A percentile compares a stretch with the other conserved stretches of the same genome.
Conservation (phyloP, 495 filamentous ascomycete genomes). For the Neurospora sp. region DNA sequence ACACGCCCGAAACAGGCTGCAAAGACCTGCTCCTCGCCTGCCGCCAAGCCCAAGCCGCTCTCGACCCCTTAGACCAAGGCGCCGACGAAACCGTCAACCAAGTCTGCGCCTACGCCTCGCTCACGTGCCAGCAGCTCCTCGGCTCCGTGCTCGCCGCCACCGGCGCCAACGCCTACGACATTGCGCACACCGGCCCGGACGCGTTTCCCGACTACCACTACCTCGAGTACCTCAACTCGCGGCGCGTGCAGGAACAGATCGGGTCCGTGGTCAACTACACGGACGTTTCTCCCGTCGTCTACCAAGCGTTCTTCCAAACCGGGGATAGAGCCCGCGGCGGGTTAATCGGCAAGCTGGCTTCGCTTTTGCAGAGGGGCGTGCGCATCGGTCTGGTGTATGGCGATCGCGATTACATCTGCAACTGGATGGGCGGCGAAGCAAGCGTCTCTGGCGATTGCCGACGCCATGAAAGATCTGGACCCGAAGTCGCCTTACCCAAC, state of each 20-base stretch:
- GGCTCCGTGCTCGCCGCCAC: slow-evolving; percentile 30
- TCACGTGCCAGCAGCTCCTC: slow-evolving; percentile 37
- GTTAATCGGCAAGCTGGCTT: slow-evolving; percentile 38
- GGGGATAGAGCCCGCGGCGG: slow-evolving; percentile 42
- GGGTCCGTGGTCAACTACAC: slow-evolving; percentile 62
- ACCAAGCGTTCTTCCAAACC: slow-evolving; percentile 40
- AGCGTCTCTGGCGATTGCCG: slow-evolving; percentile 45
- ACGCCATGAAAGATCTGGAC: slow-evolving; percentile 2
- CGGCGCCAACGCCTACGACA: slow-evolving; percentile 54
- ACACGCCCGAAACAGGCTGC: slow-evolving; percentile 37
- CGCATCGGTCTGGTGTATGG: slow-evolving; percentile 62
- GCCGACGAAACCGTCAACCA: slow-evolving; percentile 36
- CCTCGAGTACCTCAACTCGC: slow-evolving; percentile 54
- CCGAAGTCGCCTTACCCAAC: slow-evolving; percentile 12
- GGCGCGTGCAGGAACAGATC: slow-evolving; percentile 51
- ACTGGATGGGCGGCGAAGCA: slow-evolving; percentile 56
- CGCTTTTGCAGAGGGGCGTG: slow-evolving; percentile 45
- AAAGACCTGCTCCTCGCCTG: slow-evolving; percentile 41
- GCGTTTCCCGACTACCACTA: slow-evolving; percentile 56
- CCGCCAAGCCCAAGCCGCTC: slow-evolving; percentile 27
- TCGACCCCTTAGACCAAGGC: slow-evolving; percentile 31
- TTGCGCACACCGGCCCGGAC: slow-evolving; percentile 39
- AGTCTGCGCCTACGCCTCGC: slow-evolving; percentile 33
- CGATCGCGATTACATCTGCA: slow-evolving; percentile 56
- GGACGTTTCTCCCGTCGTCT: slow-evolving; percentile 38